These are phyloP conservation scores for Schoenoplectus tabernaemontani DNA, from an alignment of 202 grass and related monocot genomes.

Conservation along the genomic window DNA sequence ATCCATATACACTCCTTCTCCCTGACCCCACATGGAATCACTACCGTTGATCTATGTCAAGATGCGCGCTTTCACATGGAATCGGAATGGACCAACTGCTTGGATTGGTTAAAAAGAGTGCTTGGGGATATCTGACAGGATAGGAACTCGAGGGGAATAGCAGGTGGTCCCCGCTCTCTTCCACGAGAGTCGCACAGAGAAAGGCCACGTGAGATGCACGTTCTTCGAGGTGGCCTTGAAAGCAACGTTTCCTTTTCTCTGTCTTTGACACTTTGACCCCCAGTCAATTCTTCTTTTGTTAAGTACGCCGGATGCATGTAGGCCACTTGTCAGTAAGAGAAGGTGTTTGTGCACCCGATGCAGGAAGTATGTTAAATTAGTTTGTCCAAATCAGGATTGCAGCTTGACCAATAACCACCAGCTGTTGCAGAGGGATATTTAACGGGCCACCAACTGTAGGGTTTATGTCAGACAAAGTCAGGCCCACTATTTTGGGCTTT, in stretches of 20 bases:
- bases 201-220: constrained; percentile 20
- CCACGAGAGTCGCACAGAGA: neutral
- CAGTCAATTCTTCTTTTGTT: neutral
- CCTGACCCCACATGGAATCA: neutral
- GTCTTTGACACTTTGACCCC: constrained; percentile 12
- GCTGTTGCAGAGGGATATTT: neutral
- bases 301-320: too few relatives aligned
- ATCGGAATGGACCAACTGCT: neutral
- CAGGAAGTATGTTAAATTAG: neutral
- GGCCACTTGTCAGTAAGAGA: neutral
- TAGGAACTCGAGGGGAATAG: neutral
- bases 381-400: neutral
- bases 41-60: neutral
- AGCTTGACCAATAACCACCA: too few relatives aligned
- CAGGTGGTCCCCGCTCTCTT: neutral
- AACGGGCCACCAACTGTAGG: constrained; percentile 12
- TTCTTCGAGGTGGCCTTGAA: constrained; percentile 20
- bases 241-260: constrained; percentile 9
- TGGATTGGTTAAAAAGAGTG: neutral
- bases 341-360: neutral
- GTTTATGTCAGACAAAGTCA: neutral
- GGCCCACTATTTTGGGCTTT: constrained; percentile 17
- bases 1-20: neutral
- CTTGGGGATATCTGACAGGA: neutral
- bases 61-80: neutral